phyloP scores from a whole-genome alignment of 192 early-diverging fungal genomes.

The Gamsiella multidivaricata region DNA sequence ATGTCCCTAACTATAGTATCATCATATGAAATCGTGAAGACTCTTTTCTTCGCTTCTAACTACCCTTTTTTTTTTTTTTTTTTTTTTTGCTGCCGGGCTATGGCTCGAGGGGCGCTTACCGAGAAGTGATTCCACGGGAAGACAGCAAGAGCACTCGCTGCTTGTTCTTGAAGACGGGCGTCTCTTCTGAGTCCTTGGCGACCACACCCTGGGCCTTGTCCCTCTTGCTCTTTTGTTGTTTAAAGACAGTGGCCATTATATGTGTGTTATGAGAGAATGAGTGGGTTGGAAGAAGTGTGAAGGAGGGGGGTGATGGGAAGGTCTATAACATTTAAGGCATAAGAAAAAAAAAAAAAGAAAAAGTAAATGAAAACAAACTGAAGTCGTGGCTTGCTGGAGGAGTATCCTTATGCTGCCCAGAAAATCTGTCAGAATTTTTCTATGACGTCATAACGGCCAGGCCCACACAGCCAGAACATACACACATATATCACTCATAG shows the following conservation, averaged over 20 bases:
- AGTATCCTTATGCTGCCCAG: too few species aligned
- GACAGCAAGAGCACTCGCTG: conserved; percentile 90
- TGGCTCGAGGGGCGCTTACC: conserved; percentile 59
- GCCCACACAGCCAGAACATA: too few species aligned
- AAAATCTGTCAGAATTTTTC: too few species aligned
- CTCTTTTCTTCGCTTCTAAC: background rate
- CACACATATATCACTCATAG: too few species aligned
- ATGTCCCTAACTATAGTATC: conserved; percentile 42
- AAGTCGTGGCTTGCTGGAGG: too few species aligned
- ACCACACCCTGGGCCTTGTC: conserved; percentile 46
- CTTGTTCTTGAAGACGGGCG: conserved; percentile 78
- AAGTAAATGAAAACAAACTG: too few species aligned
- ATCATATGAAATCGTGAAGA: conserved; percentile 14
- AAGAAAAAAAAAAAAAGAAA: too few species aligned
- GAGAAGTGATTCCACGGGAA: conserved; percentile 87
- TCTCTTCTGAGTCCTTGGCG: conserved; percentile 48
- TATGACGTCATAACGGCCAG: too few species aligned
- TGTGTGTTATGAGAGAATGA: background rate
- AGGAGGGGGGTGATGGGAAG: background rate
- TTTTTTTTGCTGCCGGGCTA: background rate
- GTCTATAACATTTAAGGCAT: too few species aligned
- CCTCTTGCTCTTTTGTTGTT: conserved; percentile 40
- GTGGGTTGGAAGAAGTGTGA: background rate
- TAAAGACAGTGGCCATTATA: conserved; percentile 46
- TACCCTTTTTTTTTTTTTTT: background rate